phyloP scores from a whole-genome alignment of 306 rosid genomes.

The Arachis hypogaea region DNA sequence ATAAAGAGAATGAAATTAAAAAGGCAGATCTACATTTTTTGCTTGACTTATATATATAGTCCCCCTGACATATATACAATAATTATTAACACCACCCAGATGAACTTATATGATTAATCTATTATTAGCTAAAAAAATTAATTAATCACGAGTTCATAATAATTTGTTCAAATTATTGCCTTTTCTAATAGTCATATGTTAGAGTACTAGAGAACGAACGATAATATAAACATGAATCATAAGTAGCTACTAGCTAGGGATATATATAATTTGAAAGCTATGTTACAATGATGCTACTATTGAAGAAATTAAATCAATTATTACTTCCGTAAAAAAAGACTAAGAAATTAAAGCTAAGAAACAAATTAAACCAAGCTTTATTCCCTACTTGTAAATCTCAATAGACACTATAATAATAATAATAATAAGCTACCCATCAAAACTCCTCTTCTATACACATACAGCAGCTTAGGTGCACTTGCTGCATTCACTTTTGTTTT shows the following conservation, averaged over 20 bases:
- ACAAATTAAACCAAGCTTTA: background rate
- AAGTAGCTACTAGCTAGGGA: no score
- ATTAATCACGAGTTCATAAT: slow-evolving; percentile 2
- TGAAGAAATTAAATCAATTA: slow-evolving; percentile 39
- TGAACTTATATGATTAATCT: background rate
- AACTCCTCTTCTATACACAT: background rate
- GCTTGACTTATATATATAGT: background rate
- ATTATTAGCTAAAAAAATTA: background rate
- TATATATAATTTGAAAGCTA: slow-evolving; percentile 24
- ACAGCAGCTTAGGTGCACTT: slow-evolving; percentile 25
- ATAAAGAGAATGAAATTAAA: background rate
- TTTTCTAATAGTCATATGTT: slow-evolving; percentile 1
- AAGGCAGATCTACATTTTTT: background rate
- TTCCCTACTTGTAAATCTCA: slow-evolving; percentile 27
- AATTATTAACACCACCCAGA: background rate
- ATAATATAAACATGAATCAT: background rate
- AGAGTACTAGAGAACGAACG: slow-evolving; percentile 11
- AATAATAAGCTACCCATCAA: slow-evolving; percentile 33
- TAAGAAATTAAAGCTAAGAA: background rate
- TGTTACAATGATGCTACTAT: slow-evolving; percentile 10
- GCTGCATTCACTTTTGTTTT: background rate
- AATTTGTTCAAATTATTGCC: slow-evolving; percentile 9
- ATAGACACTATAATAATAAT: background rate
- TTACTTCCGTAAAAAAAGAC: background rate
- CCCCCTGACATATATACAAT: no score